A percentile compares a stretch with the other conserved stretches of the same genome.
Conservation (phyloP, 1,284 basidiomycete species). For the Sporisorium reilianum region DNA sequence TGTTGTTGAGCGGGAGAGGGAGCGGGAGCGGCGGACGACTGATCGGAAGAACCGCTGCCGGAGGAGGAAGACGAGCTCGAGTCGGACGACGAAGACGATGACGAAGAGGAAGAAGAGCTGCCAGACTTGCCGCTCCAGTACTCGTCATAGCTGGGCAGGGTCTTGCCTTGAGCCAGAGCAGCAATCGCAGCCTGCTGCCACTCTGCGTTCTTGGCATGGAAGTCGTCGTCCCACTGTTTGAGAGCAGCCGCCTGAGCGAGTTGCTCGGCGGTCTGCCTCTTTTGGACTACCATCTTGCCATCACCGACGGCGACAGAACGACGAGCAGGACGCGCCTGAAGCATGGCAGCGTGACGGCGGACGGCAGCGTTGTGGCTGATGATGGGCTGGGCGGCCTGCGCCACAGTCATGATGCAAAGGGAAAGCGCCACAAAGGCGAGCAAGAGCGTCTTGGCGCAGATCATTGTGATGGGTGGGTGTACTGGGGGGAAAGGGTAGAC, state of each 20-base stretch:
- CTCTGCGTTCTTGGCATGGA: conserved; percentile 51
- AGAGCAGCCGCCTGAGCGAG: conserved; percentile 37
- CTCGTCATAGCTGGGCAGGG: conserved; percentile 45
- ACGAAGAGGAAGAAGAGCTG: conserved; percentile 62
- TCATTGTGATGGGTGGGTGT: conserved; percentile 19
- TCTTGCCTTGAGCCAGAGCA: conserved; percentile 50
- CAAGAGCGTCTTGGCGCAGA: conserved; percentile 31
- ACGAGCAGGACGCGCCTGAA: conserved; percentile 25
- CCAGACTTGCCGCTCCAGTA: conserved; percentile 44
- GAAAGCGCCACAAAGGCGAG: conserved; percentile 43
- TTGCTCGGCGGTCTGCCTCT: conserved; percentile 47
- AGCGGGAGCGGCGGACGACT: conserved; percentile 16
- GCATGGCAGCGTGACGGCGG: conserved; percentile 30
- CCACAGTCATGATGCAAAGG: conserved; percentile 32
- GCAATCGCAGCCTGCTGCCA: conserved; percentile 59
- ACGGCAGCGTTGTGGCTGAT: conserved; percentile 48
- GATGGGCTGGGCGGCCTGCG: conserved; percentile 37
- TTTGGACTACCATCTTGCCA: conserved; percentile 35
- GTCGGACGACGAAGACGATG: conserved; percentile 65
- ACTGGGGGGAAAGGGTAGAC: neutral
- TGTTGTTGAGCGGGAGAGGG: no score
- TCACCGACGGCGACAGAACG: conserved; percentile 31
- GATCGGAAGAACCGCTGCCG: conserved; percentile 62
- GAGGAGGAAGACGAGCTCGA: conserved; percentile 67
- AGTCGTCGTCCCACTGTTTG: conserved; percentile 47